A percentile compares a stretch with the other conserved stretches of the same genome.
Conservation (phyloP, 352 stramenopile genomes). For the Phytopythium boreale region DNA sequence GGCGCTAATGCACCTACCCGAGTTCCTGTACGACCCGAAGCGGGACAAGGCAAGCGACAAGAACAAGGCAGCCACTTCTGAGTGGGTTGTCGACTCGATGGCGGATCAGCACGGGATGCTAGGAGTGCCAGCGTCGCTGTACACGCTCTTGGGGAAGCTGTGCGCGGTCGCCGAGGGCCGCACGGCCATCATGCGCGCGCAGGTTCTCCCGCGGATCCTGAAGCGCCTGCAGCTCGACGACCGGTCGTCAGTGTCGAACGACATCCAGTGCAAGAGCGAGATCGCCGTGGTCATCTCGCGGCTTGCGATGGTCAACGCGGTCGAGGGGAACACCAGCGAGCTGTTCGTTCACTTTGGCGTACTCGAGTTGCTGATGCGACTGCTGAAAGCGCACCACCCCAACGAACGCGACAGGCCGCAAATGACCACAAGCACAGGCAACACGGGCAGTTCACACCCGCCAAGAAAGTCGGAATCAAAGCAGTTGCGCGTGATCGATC, state of each 20-base stretch:
- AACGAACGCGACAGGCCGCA: neutral
- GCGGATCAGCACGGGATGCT: constrained; percentile 45
- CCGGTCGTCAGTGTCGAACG: neutral
- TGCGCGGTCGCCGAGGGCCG: constrained; percentile 60
- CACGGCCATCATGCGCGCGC: constrained; percentile 50
- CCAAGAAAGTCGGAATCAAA: constrained; percentile 14
- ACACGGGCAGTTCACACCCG: neutral
- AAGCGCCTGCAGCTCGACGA: constrained; percentile 60
- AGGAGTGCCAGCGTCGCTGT: constrained; percentile 56
- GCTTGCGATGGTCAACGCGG: constrained; percentile 48
- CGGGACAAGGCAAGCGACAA: constrained; percentile 5
- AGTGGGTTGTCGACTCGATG: constrained; percentile 22
- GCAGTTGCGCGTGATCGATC: constrained; percentile 41
- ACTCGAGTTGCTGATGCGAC: constrained; percentile 38
- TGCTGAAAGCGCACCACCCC: constrained; percentile 14
- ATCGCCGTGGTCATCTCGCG: constrained; percentile 52
- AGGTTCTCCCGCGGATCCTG: constrained; percentile 63
- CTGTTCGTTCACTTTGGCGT: constrained; percentile 69
- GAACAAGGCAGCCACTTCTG: constrained; percentile 13
- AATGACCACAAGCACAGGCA: neutral
- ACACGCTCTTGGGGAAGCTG: constrained; percentile 58
- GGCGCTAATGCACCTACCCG: constrained; percentile 50
- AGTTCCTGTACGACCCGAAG: constrained; percentile 30
- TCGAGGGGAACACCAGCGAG: constrained; percentile 66
- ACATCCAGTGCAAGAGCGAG: constrained; percentile 50